Evolutionary conservation across 2,329 filamentous ascomycete genomes (phyloP), one percentile per base, ranked within the genome.

Genomic region (Lecanicillium sp.): DNA sequence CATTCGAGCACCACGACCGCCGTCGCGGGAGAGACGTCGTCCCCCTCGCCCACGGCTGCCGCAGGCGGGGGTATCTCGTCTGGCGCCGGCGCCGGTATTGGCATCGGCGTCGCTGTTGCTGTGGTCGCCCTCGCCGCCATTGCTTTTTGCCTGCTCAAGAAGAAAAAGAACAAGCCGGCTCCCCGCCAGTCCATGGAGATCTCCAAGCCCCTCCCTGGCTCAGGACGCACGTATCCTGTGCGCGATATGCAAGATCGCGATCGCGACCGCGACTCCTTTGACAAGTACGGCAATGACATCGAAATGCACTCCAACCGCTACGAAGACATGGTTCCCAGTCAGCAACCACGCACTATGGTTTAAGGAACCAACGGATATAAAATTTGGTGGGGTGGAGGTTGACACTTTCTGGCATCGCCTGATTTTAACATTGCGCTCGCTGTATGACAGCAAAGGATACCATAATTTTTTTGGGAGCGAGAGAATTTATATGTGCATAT

Each of bases 241-340:
- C 58, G 63, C 17, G 66, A 67, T 23, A n/a, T n/a, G n/a, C n/a
- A n/a, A n/a, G 59, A 65, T 21, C 12, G n/a, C n/a, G n/a, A n/a
- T n/a, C n/a, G 44, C 14, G 43, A 38, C 10, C 37, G 38, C 50
- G 57, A 58, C 44, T 63, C 62, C n/a, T 61, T 64, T 37, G 59
- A 58, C 17, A 62, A 66, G 49, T 64, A 63, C 10, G 61, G 64
- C 39, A 58, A 62, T 14, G 73, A 75, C 39, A 65, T 79, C 36
- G 75, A 80, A 54, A 65, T 72, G 57, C 71, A 72, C 51, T 70
- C 74, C 3, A 69, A 73, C 51, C 69, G 75, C 35, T 81, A 81
- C 53, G 77, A 81, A 60, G 77, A 81, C 53, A 76, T 79, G 75
- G 56, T 75, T 19, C 75, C 75, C 23, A 66, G 75, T 37, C 67